Percentiles rank a stretch among this genome's conserved stretches.
Evolutionary conservation across 371 early-diverging fungal species (phyloP).

Genomic region (Zopfochytrium polystomum): DNA sequence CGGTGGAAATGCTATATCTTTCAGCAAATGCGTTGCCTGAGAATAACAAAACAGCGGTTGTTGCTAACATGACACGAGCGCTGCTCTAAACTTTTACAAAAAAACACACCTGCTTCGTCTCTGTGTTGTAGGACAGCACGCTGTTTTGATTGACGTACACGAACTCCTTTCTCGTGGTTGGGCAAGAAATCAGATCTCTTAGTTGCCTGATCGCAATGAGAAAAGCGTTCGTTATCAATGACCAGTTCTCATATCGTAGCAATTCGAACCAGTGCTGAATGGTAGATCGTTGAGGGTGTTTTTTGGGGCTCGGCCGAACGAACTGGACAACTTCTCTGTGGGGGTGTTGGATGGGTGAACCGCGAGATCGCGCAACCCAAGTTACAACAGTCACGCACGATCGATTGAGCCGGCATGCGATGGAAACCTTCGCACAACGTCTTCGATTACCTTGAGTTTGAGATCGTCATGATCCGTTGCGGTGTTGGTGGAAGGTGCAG

Average conservation of each 20-base stretch:
- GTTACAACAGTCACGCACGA: too few relatives aligned
- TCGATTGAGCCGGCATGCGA: neutral
- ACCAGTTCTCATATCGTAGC: neutral
- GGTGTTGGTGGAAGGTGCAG: conserved; percentile 1
- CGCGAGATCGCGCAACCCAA: too few relatives aligned
- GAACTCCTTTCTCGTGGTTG: conserved; percentile 54
- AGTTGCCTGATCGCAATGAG: conserved; percentile 70
- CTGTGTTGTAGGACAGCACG: conserved; percentile 63
- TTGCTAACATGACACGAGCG: neutral
- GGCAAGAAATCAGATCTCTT: conserved; percentile 79
- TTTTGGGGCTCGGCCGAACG: conserved; percentile 37
- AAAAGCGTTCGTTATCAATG: neutral
- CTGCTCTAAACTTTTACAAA: neutral
- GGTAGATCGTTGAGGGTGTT: conserved; percentile 49
- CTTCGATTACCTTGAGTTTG: neutral
- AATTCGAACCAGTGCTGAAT: conserved; percentile 55
- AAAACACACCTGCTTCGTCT: conserved; percentile 45
- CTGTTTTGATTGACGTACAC: conserved; percentile 60
- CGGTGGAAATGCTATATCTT: conserved; percentile 74
- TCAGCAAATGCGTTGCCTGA: conserved; percentile 48
- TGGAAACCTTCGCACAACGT: neutral
- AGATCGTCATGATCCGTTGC: conserved; percentile 1
- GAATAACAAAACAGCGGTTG: neutral
- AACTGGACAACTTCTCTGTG: conserved; percentile 44
- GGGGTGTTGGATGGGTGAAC: neutral